Evolutionary conservation across 345 rosid species (phyloP).

Genomic region (Arabidopsis suecica): DNA sequence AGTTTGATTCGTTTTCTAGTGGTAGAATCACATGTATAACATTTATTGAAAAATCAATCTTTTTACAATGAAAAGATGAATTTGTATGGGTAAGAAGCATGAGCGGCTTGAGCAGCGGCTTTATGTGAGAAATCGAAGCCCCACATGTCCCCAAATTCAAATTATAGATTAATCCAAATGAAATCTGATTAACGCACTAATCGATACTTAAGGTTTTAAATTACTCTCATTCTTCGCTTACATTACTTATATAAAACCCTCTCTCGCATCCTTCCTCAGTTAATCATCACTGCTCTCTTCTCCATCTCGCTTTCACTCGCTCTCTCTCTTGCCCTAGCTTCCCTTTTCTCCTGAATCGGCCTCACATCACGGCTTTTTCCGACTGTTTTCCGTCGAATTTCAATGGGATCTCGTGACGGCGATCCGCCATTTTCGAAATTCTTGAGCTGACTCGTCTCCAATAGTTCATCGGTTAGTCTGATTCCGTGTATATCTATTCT

Average conservation of each 20-base stretch:
- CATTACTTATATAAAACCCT: constrained; percentile 43
- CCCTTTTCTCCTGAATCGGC: neutral
- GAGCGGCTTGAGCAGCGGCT: constrained; percentile 22
- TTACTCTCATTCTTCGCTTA: constrained; percentile 22
- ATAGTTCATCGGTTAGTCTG: constrained; percentile 4
- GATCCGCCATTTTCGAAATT: neutral
- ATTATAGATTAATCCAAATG: neutral
- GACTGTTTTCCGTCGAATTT: neutral
- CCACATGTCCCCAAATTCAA: constrained; percentile 11
- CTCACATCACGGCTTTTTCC: neutral
- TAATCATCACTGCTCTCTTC: neutral
- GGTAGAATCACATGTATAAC: no score
- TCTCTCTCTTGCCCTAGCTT: constrained; percentile 33
- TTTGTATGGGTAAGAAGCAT: neutral
- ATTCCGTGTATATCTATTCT: neutral
- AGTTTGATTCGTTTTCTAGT: no score
- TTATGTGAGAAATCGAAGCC: constrained; percentile 25
- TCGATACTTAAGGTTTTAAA: constrained; percentile 32
- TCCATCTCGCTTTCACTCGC: neutral
- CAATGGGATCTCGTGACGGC: constrained; percentile 10
- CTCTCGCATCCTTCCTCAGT: constrained; percentile 9
- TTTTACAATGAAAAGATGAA: no score
- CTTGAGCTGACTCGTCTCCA: no score
- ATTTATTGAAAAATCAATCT: no score
- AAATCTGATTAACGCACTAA: constrained; percentile 38